Percentiles rank a stretch among this genome's conserved stretches.
These are phyloP conservation scores for Petunia hybrid DNA, from an alignment of 305 asterid species.

Conservation along the genomic window DNA sequence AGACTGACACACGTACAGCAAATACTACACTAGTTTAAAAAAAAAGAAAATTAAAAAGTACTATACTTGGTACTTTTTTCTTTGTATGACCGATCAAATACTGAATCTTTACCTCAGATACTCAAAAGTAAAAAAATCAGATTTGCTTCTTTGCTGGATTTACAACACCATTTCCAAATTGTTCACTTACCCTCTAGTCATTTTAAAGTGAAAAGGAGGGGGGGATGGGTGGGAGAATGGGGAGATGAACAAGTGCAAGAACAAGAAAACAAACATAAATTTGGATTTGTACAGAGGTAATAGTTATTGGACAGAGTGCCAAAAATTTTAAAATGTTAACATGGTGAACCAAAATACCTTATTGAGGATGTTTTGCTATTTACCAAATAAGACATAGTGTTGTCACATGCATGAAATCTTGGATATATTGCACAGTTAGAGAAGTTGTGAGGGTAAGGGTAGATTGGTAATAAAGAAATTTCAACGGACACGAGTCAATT, in stretches of 20 bases:
- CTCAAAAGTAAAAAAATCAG: not conserved
- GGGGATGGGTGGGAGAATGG: slow-evolving; percentile 4
- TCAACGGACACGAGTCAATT: slow-evolving; percentile 54
- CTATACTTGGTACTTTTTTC: not conserved
- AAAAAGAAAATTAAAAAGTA: slow-evolving; percentile 8
- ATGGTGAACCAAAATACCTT: slow-evolving; percentile 47
- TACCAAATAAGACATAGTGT: slow-evolving; percentile 36
- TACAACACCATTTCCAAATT: slow-evolving; percentile 15
- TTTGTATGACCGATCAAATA: not conserved
- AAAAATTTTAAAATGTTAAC: slow-evolving; percentile 22
- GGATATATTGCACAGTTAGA: not conserved
- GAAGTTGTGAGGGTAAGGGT: slow-evolving; percentile 38
- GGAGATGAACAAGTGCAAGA: slow-evolving; percentile 36
- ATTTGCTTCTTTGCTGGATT: not conserved
- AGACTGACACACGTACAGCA: slow-evolving; percentile 22
- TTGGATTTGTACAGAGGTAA: slow-evolving; percentile 36
- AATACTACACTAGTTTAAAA: slow-evolving; percentile 11
- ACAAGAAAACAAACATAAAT: slow-evolving; percentile 31
- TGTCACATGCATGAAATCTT: slow-evolving; percentile 35
- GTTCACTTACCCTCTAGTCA: not conserved
- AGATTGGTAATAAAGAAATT: slow-evolving; percentile 40
- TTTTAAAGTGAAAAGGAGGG: slow-evolving; percentile 35
- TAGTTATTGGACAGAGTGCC: slow-evolving; percentile 66
- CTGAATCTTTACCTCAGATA: not conserved
- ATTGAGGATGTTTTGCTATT: slow-evolving; percentile 27